Evolutionary conservation across 805 yeast genomes (phyloP), one percentile per base, ranked within the genome.

Genomic region (Kuraishia piskuri): DNA sequence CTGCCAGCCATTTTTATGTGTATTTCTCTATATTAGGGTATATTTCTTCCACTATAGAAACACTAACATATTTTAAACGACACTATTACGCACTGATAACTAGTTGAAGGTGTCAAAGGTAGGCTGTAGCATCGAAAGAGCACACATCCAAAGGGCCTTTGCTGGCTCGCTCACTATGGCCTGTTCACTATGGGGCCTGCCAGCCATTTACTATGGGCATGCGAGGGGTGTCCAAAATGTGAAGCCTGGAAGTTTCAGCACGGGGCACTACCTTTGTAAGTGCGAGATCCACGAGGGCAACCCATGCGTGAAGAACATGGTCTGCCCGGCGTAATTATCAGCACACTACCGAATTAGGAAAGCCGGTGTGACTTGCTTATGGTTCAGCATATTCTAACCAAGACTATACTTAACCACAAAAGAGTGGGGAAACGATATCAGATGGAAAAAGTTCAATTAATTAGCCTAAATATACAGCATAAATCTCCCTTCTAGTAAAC

Each of bases 1-100:
- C 99, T 92, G 82, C 90, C 96, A 77, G 97, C 99, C 99, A 94
- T 94, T 80, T 72, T 80, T 47, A 10, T 31, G 40, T 10, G 31
- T 25, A 25, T 25, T 3, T 31, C 4, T 31, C 40, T 31, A 31
- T 31, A 31, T 6, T 3, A 31, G 8, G 40, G 40, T 31, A 31
- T 31, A n/a, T 12, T 8, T n/a, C 40, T 31, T 31, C 17, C 14
- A 12, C 40, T 12, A 31, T 3, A 3, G 8, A 4, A 12, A 7
- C 17, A 31, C 40, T 12, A 3, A 31, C 4, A 14, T 31, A 31
- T 31, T 31, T 25, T 7, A 10, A 25, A n/a, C 17, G 7, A 31
- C 40, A 31, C n/a, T 4, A 31, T 3, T 31, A 31, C 40, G 9
- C 40, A 10, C 40, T 31, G 17, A 31, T 31, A 31, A 31, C 40